Percentiles rank a stretch among this genome's conserved stretches.
phyloP scores from a whole-genome alignment of 2,329 filamentous ascomycete genomes.

The Monosporascus ibericus region DNA sequence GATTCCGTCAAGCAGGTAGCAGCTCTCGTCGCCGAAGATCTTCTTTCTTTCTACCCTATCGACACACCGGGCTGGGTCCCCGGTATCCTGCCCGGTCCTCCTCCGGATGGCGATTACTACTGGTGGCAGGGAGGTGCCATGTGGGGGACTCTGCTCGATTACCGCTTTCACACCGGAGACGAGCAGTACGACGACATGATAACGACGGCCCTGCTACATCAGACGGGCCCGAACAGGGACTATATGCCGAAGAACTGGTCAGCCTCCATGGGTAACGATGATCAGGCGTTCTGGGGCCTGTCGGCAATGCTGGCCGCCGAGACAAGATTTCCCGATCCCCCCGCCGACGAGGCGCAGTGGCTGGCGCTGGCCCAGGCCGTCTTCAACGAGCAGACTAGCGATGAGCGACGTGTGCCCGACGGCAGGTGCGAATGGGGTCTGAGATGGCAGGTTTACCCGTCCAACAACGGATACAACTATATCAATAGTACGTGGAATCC shows the following conservation, averaged over 20 bases:
- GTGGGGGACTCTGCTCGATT: constrained; percentile 64
- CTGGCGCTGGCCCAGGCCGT: constrained; percentile 63
- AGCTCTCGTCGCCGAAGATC: constrained; percentile 41
- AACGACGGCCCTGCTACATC: constrained; percentile 50
- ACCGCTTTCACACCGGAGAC: constrained; percentile 64
- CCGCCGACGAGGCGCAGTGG: constrained; percentile 49
- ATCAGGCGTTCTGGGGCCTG: constrained; percentile 66
- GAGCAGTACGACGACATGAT: constrained; percentile 54
- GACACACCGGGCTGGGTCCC: constrained; percentile 46
- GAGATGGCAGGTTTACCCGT: constrained; percentile 71
- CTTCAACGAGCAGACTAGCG: constrained; percentile 54
- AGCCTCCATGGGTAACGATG: constrained; percentile 59
- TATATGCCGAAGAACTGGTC: constrained; percentile 58
- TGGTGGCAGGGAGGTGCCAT: constrained; percentile 70
- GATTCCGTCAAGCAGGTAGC: constrained; percentile 41
- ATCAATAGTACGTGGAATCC: constrained; percentile 52
- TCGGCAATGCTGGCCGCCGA: constrained; percentile 63
- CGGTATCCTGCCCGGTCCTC: constrained; percentile 52
- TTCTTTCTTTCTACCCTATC: constrained; percentile 45
- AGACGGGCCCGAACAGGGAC: constrained; percentile 48
- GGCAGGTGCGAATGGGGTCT: constrained; percentile 61
- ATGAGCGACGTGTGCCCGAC: constrained; percentile 53
- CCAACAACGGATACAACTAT: constrained; percentile 72
- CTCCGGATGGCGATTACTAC: constrained; percentile 54
- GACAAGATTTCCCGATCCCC: constrained; percentile 54